phyloP scores from a whole-genome alignment of 768 basidiomycete genomes.

The Sarcomyxa edulis region DNA sequence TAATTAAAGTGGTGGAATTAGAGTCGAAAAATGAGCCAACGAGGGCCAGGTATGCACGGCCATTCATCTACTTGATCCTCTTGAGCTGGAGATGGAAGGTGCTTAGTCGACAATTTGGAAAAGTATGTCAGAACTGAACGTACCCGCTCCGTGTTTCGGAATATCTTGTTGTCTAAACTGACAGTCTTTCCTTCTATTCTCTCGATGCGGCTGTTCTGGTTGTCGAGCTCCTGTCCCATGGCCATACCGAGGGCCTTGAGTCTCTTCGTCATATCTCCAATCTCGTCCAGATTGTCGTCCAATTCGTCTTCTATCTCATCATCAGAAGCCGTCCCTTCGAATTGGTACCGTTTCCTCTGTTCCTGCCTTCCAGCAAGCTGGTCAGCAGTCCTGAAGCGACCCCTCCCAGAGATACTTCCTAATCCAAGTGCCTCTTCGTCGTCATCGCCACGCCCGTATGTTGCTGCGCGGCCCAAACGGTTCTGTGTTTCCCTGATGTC shows the following conservation, averaged over 20 bases:
- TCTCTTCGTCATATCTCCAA: conserved; percentile 68
- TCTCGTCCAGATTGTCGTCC: conserved; percentile 87
- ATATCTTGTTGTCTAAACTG: conserved; percentile 66
- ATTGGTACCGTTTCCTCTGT: conserved; percentile 81
- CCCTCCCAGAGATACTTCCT: conserved; percentile 23
- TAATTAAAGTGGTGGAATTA: neutral
- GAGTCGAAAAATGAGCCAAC: neutral
- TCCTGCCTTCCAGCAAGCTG: conserved; percentile 57
- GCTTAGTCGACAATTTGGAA: conserved; percentile 13
- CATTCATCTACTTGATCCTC: conserved; percentile 43
- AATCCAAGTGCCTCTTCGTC: conserved; percentile 30
- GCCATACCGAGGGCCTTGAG: conserved; percentile 75
- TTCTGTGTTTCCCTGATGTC: conserved; percentile 87
- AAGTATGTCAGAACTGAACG: too few species aligned
- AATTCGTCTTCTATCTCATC: conserved; percentile 94
- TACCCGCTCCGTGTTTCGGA: conserved; percentile 80
- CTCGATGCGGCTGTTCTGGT: conserved; percentile 78
- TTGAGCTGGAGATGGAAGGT: conserved; percentile 40
- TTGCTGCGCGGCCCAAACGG: conserved; percentile 70
- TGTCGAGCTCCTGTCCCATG: conserved; percentile 85
- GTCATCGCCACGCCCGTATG: conserved; percentile 48
- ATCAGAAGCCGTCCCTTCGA: conserved; percentile 85
- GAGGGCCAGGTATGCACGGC: neutral
- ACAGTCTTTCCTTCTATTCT: conserved; percentile 76
- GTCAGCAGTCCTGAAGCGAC: conserved; percentile 41